These are phyloP conservation scores for Auricularia sp. DNA, from an alignment of 768 basidiomycete genomes.

Conservation along the genomic window DNA sequence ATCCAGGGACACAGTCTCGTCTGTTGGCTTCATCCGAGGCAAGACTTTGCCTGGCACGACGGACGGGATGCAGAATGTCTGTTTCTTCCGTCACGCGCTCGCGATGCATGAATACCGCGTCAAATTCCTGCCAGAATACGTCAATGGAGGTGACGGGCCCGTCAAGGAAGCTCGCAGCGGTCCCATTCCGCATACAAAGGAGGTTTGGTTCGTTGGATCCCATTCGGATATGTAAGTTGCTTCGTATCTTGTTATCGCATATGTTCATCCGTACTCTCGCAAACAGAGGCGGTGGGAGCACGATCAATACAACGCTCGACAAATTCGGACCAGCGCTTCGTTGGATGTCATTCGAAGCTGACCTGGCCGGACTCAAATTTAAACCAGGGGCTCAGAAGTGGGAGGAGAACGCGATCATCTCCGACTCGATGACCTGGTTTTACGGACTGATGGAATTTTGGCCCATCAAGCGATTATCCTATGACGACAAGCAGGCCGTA, in stretches of 20 bases:
- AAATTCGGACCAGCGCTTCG: too few species aligned
- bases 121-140: conserved; percentile 38
- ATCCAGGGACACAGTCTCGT: conserved; percentile 17
- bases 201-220: conserved; percentile 23
- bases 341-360: too few species aligned
- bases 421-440: too few species aligned
- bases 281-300: too few species aligned
- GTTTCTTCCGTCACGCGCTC: conserved; percentile 36
- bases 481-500: too few species aligned
- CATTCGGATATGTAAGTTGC: conserved; percentile 24
- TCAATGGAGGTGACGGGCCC: conserved; percentile 18
- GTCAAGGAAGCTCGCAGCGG: conserved; percentile 3
- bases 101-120: conserved; percentile 39
- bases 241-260: not conserved
- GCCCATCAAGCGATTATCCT: too few species aligned
- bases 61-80: conserved; percentile 23
- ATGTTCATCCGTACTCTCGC: too few species aligned
- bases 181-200: conserved; percentile 15
- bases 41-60: conserved; percentile 22
- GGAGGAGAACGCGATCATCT: too few species aligned
- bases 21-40: conserved; percentile 27
- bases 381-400: too few species aligned
- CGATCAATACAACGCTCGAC: too few species aligned
- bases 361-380: too few species aligned
- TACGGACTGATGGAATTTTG: too few species aligned